These are phyloP conservation scores for Remersonia thermophila DNA, from an alignment of 2,329 filamentous ascomycete species.

Conservation along the genomic window DNA sequence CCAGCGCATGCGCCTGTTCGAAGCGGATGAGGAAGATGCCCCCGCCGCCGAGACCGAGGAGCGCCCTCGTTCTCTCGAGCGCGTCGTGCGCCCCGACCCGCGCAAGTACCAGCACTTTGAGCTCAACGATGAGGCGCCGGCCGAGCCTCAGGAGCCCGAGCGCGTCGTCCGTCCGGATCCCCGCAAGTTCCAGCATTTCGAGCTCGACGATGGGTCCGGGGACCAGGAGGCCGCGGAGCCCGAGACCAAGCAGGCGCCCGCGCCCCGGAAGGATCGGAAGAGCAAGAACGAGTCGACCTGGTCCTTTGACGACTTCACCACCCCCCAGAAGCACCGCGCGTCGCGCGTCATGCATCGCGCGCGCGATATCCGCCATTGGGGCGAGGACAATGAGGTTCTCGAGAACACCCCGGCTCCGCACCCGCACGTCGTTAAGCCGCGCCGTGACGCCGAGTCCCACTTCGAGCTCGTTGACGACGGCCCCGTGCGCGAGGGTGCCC, in stretches of 20 bases:
- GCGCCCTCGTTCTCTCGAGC: conserved; percentile 27
- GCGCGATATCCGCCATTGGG: conserved; percentile 69
- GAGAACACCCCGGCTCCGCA: conserved; percentile 45
- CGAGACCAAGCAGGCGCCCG: conserved; percentile 29
- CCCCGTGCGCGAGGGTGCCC: conserved; percentile 35
- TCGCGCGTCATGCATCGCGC: conserved; percentile 44
- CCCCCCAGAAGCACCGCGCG: conserved; percentile 59
- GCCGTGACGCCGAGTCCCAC: conserved; percentile 69
- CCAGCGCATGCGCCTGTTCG: conserved; percentile 49
- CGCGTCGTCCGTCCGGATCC: conserved; percentile 53
- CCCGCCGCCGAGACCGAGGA: conserved; percentile 27
- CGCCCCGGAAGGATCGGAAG: conserved; percentile 24
- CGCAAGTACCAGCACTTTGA: conserved; percentile 62
- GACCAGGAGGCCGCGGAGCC: conserved; percentile 33
- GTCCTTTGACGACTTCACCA: conserved; percentile 80
- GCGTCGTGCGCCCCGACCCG: conserved; percentile 52
- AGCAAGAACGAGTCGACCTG: conserved; percentile 64
- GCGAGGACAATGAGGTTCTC: conserved; percentile 53
- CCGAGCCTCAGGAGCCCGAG: conserved; percentile 28
- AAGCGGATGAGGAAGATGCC: conserved; percentile 36
- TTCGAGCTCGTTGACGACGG: conserved; percentile 75
- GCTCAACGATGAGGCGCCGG: conserved; percentile 25
- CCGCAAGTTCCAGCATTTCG: conserved; percentile 76
- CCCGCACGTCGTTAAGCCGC: conserved; percentile 50
- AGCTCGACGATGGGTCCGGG: conserved; percentile 57